phyloP scores from a whole-genome alignment of 768 basidiomycete species.

The Trametes punicea region DNA sequence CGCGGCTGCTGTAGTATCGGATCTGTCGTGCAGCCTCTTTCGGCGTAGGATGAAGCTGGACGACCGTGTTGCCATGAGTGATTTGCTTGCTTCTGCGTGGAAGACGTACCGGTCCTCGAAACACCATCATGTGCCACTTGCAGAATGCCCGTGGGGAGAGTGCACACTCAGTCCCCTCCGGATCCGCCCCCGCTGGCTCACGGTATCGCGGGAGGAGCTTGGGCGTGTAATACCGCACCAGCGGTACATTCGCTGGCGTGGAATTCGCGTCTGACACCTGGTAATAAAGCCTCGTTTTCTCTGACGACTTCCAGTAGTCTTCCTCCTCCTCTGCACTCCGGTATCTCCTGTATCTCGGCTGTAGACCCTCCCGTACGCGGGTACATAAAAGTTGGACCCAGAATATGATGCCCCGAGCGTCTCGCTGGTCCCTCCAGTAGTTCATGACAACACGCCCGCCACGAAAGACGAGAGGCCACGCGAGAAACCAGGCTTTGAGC shows the following conservation, averaged over 20 bases:
- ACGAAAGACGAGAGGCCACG: conserved; percentile 13
- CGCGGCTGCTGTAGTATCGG: conserved; percentile 36
- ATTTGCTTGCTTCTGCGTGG: neutral
- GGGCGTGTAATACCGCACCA: conserved; percentile 23
- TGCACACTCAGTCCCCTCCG: conserved; percentile 25
- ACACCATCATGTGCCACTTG: conserved; percentile 49
- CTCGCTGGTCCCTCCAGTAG: neutral
- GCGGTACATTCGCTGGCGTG: conserved; percentile 9
- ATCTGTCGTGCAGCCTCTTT: conserved; percentile 33
- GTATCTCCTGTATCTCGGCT: conserved; percentile 4
- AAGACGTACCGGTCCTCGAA: conserved; percentile 36
- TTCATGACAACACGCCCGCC: conserved; percentile 2
- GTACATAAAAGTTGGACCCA: neutral
- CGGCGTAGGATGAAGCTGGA: conserved; percentile 36
- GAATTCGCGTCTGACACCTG: conserved; percentile 19
- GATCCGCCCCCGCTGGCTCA: conserved; percentile 11
- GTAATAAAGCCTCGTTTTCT: neutral
- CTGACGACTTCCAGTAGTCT: conserved; percentile 19
- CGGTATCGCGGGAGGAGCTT: conserved; percentile 39
- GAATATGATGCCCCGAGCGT: neutral
- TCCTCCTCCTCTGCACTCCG: conserved; percentile 12
- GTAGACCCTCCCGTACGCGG: neutral
- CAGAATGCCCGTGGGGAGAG: conserved; percentile 37
- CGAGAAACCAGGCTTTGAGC: conserved; percentile 5
- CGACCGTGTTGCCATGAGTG: neutral